Conservation (phyloP, 192 early-diverging fungal genomes). For the Coemansia aciculifera region DNA sequence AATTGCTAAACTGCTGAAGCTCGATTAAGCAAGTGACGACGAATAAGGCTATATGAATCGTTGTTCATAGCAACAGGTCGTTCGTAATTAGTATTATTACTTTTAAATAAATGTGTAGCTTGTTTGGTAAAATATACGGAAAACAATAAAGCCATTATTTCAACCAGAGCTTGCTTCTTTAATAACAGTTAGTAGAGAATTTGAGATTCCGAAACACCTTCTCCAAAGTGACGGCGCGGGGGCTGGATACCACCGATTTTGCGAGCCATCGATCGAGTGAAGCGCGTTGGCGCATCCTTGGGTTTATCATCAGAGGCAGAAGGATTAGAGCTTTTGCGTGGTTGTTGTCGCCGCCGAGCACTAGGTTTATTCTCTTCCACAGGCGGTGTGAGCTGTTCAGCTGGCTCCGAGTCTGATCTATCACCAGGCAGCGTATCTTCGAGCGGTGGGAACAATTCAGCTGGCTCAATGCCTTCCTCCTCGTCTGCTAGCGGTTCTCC, state of each 20-base stretch:
- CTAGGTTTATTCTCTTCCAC: background rate
- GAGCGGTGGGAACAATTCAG: background rate
- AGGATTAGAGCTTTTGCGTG: background rate
- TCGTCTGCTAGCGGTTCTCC: background rate
- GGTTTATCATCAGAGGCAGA: background rate
- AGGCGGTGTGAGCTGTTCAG: background rate
- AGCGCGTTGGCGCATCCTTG: slow-evolving; percentile 22
- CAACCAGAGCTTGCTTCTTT: too few species aligned
- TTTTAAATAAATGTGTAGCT: background rate
- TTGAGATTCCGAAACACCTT: slow-evolving; percentile 44
- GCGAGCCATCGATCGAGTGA: slow-evolving; percentile 52
- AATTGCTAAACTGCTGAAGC: background rate
- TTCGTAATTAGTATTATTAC: background rate
- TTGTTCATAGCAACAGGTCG: too few species aligned
- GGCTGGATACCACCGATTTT: slow-evolving; percentile 34
- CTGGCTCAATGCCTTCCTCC: background rate
- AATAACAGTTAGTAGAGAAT: slow-evolving; percentile 17
- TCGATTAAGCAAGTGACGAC: background rate
- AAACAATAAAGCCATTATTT: too few species aligned
- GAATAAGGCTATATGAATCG: too few species aligned
- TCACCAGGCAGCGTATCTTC: background rate
- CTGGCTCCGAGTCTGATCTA: background rate
- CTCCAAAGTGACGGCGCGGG: slow-evolving; percentile 41
- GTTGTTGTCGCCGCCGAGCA: slow-evolving; percentile 7
- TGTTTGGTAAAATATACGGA: too few species aligned